Base-by-base conservation (phyloP, 495 filamentous ascomycete species). In the Hypoxylon lienhwacheense region DNA sequence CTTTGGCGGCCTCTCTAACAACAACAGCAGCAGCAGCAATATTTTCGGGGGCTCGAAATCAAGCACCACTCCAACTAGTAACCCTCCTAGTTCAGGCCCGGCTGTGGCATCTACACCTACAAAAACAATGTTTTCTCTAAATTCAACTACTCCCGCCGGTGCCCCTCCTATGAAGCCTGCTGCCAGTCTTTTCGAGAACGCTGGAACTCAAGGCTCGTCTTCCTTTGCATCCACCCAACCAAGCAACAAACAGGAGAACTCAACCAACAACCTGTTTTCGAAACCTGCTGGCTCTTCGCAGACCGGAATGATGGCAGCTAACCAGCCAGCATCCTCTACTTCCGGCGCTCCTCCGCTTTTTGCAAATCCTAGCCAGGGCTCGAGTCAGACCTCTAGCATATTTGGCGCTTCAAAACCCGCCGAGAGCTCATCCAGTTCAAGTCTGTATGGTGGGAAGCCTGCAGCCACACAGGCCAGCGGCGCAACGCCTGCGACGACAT, bases 141-240 rank as follows among this genome's bases (percentile, higher is more conserved):
- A 71, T 20, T 85, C 82, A 1, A 86, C 83, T 22, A 86, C 83
- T 48, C 83, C 83, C 32, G 83, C 82, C 44, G 82, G 82, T 24
- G 81, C 80, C 55, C 83, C 83, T 15, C 83, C 83, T 6, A 61
- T 64, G 36, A 64, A 68, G 25, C 55, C 63, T 28, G 35, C 51
- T 43, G 15, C n/a, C 10, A 43, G 47, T 1, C 8, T 63, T 11
- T 65, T 68, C 44, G 59, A 33, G 7, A 54, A 46, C 26, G 20
- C 68, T 11, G 31, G 60, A 22, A 4, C 53, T 4, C 60, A 61
- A 36, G n/a, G n/a, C n/a, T n/a, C n/a, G n/a, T 25, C 54, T n/a
- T 20, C 45, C 17, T 65, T 65, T 47, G 28, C 53, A 7, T 42
- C 50, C 17, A 37, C 47, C 12, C 55, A 60, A 39, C 60, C 49